phyloP scores from a whole-genome alignment of 768 basidiomycete genomes.

The Termitomyces sp. region DNA sequence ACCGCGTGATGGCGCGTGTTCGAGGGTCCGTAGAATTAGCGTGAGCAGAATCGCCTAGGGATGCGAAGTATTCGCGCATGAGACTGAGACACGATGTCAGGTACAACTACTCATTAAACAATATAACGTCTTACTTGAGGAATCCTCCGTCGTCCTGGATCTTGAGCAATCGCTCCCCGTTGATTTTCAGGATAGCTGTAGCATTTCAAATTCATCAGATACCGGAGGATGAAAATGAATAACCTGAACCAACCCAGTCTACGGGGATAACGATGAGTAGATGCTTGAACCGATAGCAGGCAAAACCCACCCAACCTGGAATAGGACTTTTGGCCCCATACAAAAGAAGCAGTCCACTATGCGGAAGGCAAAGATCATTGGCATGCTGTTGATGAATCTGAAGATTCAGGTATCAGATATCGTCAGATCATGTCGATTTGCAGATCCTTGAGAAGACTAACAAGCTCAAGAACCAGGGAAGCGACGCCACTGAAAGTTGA shows the following conservation, averaged over 20 bases:
- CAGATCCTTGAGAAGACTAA: conserved; percentile 35
- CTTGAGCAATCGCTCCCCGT: conserved; percentile 85
- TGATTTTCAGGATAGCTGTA: conserved; percentile 93
- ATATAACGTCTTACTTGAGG: conserved; percentile 59
- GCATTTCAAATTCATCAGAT: conserved; percentile 11
- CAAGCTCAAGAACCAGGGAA: conserved; percentile 98
- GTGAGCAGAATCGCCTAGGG: conserved; percentile 91
- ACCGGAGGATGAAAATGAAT: conserved; percentile 14
- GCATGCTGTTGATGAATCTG: conserved; percentile 90
- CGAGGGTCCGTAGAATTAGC: conserved; percentile 85
- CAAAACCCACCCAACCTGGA: conserved; percentile 87
- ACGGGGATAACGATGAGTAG: not conserved
- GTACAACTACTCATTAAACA: not conserved
- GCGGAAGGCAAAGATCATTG: conserved; percentile 96
- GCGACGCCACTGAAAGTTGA: conserved; percentile 91
- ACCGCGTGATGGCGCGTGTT: conserved; percentile 89
- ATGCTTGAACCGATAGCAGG: conserved; percentile 3
- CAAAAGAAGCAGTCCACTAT: conserved; percentile 98
- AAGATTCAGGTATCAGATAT: not conserved
- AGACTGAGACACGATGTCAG: conserved; percentile 33
- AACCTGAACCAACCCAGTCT: conserved; percentile 42
- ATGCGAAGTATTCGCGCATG: conserved; percentile 93
- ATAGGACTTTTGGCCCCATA: conserved; percentile 98
- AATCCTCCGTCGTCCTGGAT: conserved; percentile 97
- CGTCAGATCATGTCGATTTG: not conserved